Base-by-base conservation (phyloP, 2,329 filamentous ascomycete genomes). In the Alternaria sp. region DNA sequence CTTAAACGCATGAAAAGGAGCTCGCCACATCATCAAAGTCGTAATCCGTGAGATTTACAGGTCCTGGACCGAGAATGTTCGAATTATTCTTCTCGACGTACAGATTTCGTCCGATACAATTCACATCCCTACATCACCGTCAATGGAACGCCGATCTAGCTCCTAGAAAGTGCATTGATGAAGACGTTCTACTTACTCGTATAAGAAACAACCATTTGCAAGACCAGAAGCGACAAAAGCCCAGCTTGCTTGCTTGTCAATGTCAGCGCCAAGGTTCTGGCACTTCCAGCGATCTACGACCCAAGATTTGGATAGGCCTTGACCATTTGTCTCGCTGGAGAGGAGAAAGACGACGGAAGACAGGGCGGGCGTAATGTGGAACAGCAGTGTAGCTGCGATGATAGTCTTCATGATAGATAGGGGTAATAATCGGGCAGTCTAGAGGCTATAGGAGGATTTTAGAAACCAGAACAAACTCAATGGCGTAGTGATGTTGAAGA, bases 61-160 rank as follows among this genome's bases (percentile, higher is more conserved):
- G 49, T 4, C 67, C 68, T 4, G 67, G 69, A 7, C 69, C 67
- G 12, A 68, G 46, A 3, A 66, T 51, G 28, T 66, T 59, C 1
- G 61, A 64, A 43, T 69, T 68, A 44, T 69, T 69, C 63, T 71
- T 69, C 56, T 66, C 61, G 24, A 71, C 54, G 18, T 42, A 67
- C 7, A 63, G 32, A 12, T 34, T 53, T 11, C 53, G 51, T 7
- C 68, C 67, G 14, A 59, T 65, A 52, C 67, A 71, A 18, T 61
- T 54, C 26, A 44, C 51, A 12, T 68, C 60, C 39, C 67, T 69
- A 28, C 8, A 18, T 18, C 24, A 38, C n/a, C n/a, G 12, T 41
- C 4, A 49, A 24, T 8, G 9, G 8, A 42, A 42, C 3, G 14
- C 39, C 39, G 11, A 42, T 9, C 12, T 42, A 42, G 11, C 22